Evolutionary conservation across 192 early-diverging fungal species (phyloP).

Genomic region (Entomortierella lignicola): DNA sequence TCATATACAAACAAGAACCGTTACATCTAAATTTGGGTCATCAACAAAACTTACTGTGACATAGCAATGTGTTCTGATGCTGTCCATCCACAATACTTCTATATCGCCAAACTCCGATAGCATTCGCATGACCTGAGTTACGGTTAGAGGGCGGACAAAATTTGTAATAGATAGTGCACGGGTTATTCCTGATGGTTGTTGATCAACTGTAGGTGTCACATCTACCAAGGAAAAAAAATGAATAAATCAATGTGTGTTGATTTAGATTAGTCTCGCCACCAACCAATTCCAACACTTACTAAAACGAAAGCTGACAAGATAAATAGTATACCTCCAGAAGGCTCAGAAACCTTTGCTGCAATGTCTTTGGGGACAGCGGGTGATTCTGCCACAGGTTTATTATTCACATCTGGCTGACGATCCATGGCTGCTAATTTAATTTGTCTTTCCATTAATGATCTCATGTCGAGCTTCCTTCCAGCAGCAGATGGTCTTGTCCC

Average conservation of each 20-base stretch:
- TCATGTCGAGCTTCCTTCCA: conserved; percentile 23
- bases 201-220: not conserved
- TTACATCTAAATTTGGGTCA: not conserved
- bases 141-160: conserved; percentile 67
- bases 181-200: conserved; percentile 5
- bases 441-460: conserved; percentile 38
- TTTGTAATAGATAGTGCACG: conserved; percentile 62
- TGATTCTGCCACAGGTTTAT: not conserved
- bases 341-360: not conserved
- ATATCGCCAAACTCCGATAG: conserved; percentile 62
- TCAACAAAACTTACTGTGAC: conserved; percentile 65
- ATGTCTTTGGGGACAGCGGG: not conserved
- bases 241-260: too few relatives aligned
- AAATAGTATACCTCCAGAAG: not conserved
- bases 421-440: conserved; percentile 31
- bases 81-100: conserved; percentile 71
- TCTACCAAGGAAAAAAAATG: conserved; percentile 4
- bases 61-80: conserved; percentile 72
- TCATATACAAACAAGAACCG: not conserved
- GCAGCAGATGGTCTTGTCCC: not conserved
- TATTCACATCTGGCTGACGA: conserved; percentile 19
- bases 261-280: not conserved
- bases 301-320: not conserved
- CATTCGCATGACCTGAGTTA: conserved; percentile 58
- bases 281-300: not conserved